Percentiles rank a stretch among this genome's conserved stretches.
Conservation (phyloP, 148 eudicot genomes). For the Chenopodium formosanum region DNA sequence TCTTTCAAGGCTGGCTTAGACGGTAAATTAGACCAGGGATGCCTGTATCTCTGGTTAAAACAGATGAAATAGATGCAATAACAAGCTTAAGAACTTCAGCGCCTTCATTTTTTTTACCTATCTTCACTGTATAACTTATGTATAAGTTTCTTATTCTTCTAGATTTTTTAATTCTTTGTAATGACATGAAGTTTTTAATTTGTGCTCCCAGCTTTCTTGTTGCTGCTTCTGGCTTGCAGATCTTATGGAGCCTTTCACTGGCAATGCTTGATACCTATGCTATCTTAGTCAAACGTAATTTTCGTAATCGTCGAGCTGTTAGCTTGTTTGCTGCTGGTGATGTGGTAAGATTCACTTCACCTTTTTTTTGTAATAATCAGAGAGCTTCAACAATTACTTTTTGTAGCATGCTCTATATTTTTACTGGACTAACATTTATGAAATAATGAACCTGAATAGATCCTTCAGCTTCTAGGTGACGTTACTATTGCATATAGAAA, state of each 20-base stretch:
- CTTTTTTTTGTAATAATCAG: not conserved
- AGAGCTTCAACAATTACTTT: not conserved
- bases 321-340: slow-evolving; percentile 74
- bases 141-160: not conserved
- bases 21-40: not conserved
- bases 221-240: slow-evolving; percentile 81
- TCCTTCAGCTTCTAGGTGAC: not conserved
- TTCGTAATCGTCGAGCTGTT: slow-evolving; percentile 52
- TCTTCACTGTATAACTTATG: not conserved
- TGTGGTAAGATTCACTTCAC: slow-evolving; percentile 53
- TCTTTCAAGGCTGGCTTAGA: not conserved
- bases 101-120: not conserved
- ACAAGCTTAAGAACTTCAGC: not conserved
- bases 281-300: slow-evolving; percentile 65
- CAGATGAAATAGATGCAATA: no score
- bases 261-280: slow-evolving; percentile 67
- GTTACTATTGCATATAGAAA: not conserved
- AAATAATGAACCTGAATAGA: not conserved
- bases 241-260: slow-evolving; percentile 71
- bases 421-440: no score
- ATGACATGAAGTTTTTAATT: not conserved
- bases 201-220: slow-evolving; percentile 64
- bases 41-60: not conserved
- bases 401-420: not conserved
- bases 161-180: not conserved